phyloP scores from a whole-genome alignment of 2,329 filamentous ascomycete species.

The Trichoderma atroviride region DNA sequence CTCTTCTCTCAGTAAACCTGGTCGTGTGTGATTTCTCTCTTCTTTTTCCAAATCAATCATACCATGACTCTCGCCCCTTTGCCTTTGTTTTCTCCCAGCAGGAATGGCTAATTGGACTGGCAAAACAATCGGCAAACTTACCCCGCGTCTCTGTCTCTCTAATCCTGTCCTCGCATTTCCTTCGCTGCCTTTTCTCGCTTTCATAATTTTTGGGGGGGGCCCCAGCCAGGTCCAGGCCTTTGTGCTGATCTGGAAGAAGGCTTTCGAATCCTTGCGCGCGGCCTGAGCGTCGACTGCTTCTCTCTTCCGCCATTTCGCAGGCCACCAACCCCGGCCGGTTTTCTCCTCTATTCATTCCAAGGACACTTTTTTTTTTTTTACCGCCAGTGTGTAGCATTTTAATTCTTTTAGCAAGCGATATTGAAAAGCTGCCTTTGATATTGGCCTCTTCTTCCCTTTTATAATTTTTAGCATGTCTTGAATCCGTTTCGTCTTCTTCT shows the following conservation, averaged over 20 bases:
- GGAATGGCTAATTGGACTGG: constrained; percentile 9
- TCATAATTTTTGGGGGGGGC: not conserved
- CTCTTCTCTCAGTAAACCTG: not conserved
- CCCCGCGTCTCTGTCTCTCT: constrained; percentile 17
- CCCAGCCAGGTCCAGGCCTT: not conserved
- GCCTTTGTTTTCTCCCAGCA: not conserved
- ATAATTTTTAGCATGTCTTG: not conserved
- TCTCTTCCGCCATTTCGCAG: constrained; percentile 3
- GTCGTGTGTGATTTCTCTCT: not conserved
- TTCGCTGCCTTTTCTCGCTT: not conserved
- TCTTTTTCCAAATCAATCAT: not conserved
- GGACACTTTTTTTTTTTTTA: not conserved
- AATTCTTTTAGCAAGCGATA: not conserved
- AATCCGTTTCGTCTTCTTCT: not conserved
- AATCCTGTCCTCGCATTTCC: not conserved
- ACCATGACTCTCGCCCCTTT: not conserved
- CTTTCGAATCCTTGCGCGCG: constrained; percentile 13
- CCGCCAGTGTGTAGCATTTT: not conserved
- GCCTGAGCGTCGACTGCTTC: not conserved
- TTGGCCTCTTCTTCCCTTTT: not conserved
- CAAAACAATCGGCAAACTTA: constrained; percentile 12
- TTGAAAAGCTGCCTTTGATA: not conserved
- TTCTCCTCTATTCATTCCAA: constrained; percentile 1
- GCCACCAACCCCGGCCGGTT: constrained; percentile 2
- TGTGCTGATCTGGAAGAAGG: constrained; percentile 15